Percentiles rank a stretch among this genome's conserved stretches.
Conservation (phyloP, 1,284 basidiomycete genomes). For the Ceratobasidium sp. region DNA sequence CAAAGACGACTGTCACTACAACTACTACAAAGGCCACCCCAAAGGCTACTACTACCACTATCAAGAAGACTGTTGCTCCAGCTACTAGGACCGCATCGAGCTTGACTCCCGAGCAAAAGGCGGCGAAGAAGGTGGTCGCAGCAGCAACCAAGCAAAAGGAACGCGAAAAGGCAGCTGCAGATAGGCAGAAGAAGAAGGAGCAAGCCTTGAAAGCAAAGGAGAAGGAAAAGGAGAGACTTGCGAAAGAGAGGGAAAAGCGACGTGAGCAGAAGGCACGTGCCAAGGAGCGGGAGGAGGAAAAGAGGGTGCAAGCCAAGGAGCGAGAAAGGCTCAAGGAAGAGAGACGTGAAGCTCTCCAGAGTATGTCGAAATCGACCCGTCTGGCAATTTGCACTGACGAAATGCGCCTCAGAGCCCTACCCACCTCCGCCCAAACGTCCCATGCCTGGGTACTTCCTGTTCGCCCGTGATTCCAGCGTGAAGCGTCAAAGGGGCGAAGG, state of each 20-base stretch:
- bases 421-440: conserved; percentile 15
- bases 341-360: not conserved
- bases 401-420: conserved; percentile 1
- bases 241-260: not conserved
- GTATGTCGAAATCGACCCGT: not conserved
- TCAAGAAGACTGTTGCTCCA: conserved; percentile 4
- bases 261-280: not conserved
- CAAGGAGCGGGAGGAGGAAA: not conserved
- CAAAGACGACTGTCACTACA: not conserved
- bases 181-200: not conserved
- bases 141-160: not conserved
- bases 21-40: not conserved
- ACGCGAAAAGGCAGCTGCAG: not conserved
- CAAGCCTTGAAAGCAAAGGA: not conserved
- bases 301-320: not conserved
- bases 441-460: not conserved
- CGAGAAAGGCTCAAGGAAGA: not conserved
- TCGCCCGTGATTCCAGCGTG: not conserved
- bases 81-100: not conserved
- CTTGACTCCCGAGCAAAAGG: not conserved
- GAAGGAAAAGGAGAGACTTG: conserved; percentile 1
- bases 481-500: not conserved
- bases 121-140: conserved; percentile 1
- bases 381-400: not conserved
- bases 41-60: not conserved